A percentile compares a stretch with the other conserved stretches of the same genome.
Evolutionary conservation across 805 yeast species (phyloP).

Genomic region (Candida coquimbonensis): DNA sequence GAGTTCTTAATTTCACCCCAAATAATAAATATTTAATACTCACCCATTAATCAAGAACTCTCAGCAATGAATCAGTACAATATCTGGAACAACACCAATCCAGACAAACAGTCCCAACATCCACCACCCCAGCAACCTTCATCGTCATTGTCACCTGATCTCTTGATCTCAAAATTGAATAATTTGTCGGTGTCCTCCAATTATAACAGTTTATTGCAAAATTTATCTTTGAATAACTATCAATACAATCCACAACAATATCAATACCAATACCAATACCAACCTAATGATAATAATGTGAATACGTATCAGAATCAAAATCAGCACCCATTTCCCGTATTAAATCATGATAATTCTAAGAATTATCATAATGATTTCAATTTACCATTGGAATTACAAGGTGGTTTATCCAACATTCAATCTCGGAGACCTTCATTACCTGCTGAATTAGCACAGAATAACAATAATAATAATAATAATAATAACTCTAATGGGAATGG

Average conservation of each 20-base stretch:
- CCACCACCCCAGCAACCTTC: not conserved
- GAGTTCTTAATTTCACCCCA: not conserved
- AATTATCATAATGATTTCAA: conserved; percentile 12
- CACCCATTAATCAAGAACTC: too few relatives aligned
- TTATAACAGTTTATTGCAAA: conserved; percentile 10
- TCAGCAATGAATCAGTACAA: conserved; percentile 9
- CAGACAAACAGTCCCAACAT: conserved; percentile 8
- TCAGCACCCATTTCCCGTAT: not conserved
- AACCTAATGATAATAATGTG: not conserved
- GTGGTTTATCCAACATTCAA: conserved; percentile 54
- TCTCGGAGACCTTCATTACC: conserved; percentile 72
- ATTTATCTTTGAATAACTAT: conserved; percentile 3
- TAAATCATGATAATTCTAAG: conserved; percentile 2
- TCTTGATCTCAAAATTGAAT: conserved; percentile 18
- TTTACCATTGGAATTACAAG: conserved; percentile 54
- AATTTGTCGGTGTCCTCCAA: conserved; percentile 15
- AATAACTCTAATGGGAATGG: not conserved
- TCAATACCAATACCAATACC: not conserved
- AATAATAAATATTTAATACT: not conserved
- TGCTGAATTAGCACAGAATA: conserved; percentile 35
- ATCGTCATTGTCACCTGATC: conserved; percentile 18
- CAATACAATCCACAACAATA: conserved; percentile 1
- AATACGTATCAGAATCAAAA: not conserved
- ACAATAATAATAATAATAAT: conserved; percentile 3
- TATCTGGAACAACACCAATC: conserved; percentile 8